These are phyloP conservation scores for Maudiozyma serrabonitensis DNA, from an alignment of 805 yeast genomes.

Conservation along the genomic window DNA sequence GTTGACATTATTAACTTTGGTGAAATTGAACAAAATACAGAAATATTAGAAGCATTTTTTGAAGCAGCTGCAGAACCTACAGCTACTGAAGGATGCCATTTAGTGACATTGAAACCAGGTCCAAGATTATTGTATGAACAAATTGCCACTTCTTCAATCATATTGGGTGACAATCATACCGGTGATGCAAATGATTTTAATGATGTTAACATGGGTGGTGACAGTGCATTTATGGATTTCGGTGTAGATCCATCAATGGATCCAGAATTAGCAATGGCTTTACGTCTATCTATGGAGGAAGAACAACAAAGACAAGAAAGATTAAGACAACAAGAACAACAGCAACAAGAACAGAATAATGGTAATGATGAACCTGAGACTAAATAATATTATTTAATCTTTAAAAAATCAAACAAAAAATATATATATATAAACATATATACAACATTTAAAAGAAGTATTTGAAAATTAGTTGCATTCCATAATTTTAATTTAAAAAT, in stretches of 20 bases:
- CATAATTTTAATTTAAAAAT: neutral
- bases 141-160: conserved; percentile 65
- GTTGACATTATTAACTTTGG: conserved; percentile 89
- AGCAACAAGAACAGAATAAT: conserved; percentile 4
- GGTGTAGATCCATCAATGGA: conserved; percentile 85
- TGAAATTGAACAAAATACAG: conserved; percentile 68
- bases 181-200: conserved; percentile 35
- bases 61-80: conserved; percentile 53
- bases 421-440: neutral
- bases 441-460: neutral
- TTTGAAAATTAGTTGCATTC: neutral
- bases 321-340: conserved; percentile 33
- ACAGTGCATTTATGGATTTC: conserved; percentile 49
- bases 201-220: conserved; percentile 37
- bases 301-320: conserved; percentile 88
- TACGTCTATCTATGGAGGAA: conserved; percentile 89
- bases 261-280: conserved; percentile 93
- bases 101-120: conserved; percentile 83
- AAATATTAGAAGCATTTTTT: conserved; percentile 70
- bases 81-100: conserved; percentile 44
- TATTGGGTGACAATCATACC: conserved; percentile 49
- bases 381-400: neutral
- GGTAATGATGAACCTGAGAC: conserved; percentile 1
- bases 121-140: conserved; percentile 76
- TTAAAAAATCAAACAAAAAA: no score